Conservation (phyloP, 2,329 filamentous ascomycete species). For the Fusarium tuaranense region DNA sequence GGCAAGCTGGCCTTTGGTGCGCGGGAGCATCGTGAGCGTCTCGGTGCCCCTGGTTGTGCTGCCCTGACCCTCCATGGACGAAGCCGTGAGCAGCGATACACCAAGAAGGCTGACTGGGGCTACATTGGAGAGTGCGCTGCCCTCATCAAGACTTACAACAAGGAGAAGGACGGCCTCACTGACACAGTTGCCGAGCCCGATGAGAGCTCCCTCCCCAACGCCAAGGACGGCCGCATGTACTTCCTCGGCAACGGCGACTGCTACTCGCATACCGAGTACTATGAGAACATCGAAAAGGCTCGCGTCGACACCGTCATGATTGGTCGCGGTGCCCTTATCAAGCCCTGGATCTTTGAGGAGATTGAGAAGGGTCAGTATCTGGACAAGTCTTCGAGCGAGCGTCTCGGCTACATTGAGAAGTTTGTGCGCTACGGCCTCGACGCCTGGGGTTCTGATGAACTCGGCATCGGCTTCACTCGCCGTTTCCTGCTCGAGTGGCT, state of each 20-base stretch:
- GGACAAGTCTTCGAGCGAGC: conserved; percentile 92
- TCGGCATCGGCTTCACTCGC: conserved; percentile 89
- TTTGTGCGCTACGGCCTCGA: conserved; percentile 93
- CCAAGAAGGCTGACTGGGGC: conserved; percentile 89
- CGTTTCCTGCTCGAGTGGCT: conserved; percentile 96
- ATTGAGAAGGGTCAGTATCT: conserved; percentile 92
- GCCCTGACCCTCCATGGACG: conserved; percentile 97
- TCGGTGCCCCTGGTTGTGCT: conserved; percentile 86
- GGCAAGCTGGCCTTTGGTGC: conserved; percentile 86
- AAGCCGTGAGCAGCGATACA: conserved; percentile 94
- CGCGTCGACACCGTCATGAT: conserved; percentile 96
- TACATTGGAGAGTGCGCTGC: conserved; percentile 93
- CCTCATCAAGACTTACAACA: conserved; percentile 83
- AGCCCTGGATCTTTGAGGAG: conserved; percentile 99
- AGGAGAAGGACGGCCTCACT: conserved; percentile 70
- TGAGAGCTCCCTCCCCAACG: conserved; percentile 75
- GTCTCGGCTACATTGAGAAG: conserved; percentile 86
- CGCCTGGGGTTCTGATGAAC: conserved; percentile 95
- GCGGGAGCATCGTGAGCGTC: conserved; percentile 74
- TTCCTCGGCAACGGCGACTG: conserved; percentile 98
- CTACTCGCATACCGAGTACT: conserved; percentile 92
- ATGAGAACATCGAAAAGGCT: conserved; percentile 78
- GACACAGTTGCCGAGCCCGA: conserved; percentile 87
- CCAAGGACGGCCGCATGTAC: conserved; percentile 77
- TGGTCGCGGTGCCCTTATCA: conserved; percentile 93